Percentiles rank a stretch among this genome's conserved stretches.
These are phyloP conservation scores for Cercophora samala DNA, from an alignment of 495 filamentous ascomycete genomes.

Conservation along the genomic window DNA sequence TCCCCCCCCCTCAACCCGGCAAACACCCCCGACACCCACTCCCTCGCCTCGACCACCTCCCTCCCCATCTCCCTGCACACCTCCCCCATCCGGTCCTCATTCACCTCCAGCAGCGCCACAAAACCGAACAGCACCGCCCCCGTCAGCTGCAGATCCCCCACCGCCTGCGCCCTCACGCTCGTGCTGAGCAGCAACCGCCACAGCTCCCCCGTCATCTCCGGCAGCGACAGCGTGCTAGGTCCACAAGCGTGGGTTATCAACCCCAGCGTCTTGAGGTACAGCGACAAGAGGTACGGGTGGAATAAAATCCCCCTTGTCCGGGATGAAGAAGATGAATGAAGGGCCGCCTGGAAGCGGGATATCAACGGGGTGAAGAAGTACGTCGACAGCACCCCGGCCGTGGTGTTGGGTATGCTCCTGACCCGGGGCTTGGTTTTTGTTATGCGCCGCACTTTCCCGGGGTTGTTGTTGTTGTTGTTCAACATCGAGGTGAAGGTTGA, in stretches of 20 bases:
- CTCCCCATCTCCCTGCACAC: slow-evolving; percentile 61
- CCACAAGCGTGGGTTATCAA: slow-evolving; percentile 65
- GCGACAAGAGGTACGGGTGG: slow-evolving; percentile 56
- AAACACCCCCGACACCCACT: slow-evolving; percentile 47
- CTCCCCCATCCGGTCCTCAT: slow-evolving; percentile 69
- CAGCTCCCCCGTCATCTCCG: slow-evolving; percentile 66
- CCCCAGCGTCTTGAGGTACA: slow-evolving; percentile 63
- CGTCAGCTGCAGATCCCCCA: slow-evolving; percentile 60
- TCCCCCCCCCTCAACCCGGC: slow-evolving; percentile 41
- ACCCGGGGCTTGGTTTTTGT: slow-evolving; percentile 49
- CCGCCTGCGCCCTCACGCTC: slow-evolving; percentile 37
- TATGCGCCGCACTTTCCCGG: slow-evolving; percentile 25
- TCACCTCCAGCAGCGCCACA: slow-evolving; percentile 80
- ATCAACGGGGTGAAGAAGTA: slow-evolving; percentile 81
- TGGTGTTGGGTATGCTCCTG: slow-evolving; percentile 67
- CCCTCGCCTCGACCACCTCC: slow-evolving; percentile 55
- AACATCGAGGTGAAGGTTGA: slow-evolving; percentile 46
- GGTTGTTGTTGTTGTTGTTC: too few relatives aligned
- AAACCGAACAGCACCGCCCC: slow-evolving; percentile 75
- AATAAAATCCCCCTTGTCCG: slow-evolving; percentile 49
- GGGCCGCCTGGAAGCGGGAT: slow-evolving; percentile 54
- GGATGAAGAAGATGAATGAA: slow-evolving; percentile 42
- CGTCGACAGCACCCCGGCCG: slow-evolving; percentile 67
- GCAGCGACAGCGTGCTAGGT: slow-evolving; percentile 56
- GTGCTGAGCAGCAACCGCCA: slow-evolving; percentile 61